phyloP scores from a whole-genome alignment of 352 stramenopile genomes.

The Globisporangium abappressorium region DNA sequence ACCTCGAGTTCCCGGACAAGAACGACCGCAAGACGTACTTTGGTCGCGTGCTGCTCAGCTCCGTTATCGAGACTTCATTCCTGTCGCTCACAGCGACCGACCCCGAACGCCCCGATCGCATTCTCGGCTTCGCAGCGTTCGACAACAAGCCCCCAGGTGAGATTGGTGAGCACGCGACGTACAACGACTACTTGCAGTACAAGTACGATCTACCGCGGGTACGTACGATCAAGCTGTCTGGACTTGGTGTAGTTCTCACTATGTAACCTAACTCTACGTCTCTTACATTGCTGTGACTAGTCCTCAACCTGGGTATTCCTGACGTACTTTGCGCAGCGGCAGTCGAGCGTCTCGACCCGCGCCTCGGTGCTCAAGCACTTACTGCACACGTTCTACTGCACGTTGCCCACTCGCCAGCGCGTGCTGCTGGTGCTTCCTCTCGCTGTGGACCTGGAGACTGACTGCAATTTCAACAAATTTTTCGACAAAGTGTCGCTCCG shows the following conservation, averaged over 20 bases:
- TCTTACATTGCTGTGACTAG: constrained; percentile 11
- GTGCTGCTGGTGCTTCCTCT: constrained; percentile 56
- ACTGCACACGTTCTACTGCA: constrained; percentile 49
- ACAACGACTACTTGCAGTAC: constrained; percentile 38
- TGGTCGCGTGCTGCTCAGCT: constrained; percentile 43
- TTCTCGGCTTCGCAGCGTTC: constrained; percentile 65
- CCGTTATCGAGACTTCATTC: constrained; percentile 73
- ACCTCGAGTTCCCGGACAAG: constrained; percentile 61
- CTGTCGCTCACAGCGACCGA: constrained; percentile 66
- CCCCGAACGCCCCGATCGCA: constrained; percentile 36
- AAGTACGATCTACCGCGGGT: constrained; percentile 56
- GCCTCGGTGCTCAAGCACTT: constrained; percentile 48
- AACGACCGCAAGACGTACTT: constrained; percentile 63
- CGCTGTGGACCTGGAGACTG: constrained; percentile 40
- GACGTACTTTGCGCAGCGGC: constrained; percentile 52
- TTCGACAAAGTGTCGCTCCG: constrained; percentile 39
- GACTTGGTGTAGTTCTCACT: constrained; percentile 21
- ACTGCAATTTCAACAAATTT: constrained; percentile 55
- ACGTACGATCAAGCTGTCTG: constrained; percentile 2
- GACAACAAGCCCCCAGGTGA: constrained; percentile 50
- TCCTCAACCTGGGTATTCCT: constrained; percentile 51
- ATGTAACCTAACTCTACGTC: too few relatives aligned
- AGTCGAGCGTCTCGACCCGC: constrained; percentile 28
- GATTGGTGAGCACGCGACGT: constrained; percentile 31
- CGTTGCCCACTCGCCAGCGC: constrained; percentile 32